phyloP scores from a whole-genome alignment of 1,139 yeast species.

The Arxiozyma telluris region DNA sequence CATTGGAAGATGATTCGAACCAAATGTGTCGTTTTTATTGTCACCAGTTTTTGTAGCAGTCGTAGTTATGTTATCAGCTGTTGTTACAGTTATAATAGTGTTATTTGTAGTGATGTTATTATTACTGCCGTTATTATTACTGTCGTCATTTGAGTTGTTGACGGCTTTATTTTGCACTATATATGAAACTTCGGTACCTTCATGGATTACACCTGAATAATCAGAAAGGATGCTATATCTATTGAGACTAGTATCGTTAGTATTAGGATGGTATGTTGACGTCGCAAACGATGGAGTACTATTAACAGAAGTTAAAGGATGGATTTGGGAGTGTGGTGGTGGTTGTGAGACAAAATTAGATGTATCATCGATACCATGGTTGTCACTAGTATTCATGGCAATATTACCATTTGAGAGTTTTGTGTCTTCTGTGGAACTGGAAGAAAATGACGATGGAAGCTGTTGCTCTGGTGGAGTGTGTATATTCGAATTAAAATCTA shows the following conservation, averaged over 20 bases:
- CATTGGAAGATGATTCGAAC: neutral
- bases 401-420: neutral
- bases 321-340: neutral
- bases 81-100: neutral
- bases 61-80: neutral
- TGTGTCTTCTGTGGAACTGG: neutral
- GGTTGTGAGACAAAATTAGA: neutral
- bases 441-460: neutral
- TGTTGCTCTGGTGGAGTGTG: slow-evolving; percentile 1
- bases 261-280: neutral
- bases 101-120: neutral
- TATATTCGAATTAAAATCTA: neutral
- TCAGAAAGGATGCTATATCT: slow-evolving; percentile 37
- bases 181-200: slow-evolving; percentile 37
- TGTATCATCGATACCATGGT: neutral
- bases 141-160: neutral
- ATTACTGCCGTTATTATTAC: neutral
- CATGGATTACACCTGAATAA: slow-evolving; percentile 40
- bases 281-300: neutral
- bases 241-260: slow-evolving; percentile 13
- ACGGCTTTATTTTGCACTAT: slow-evolving; percentile 25
- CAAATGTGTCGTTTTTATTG: neutral
- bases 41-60: neutral
- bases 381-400: neutral
- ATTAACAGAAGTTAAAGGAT: neutral